Percentiles rank a stretch among this genome's conserved stretches.
phyloP scores from a whole-genome alignment of 2,329 filamentous ascomycete genomes.

The Alternaria panax region DNA sequence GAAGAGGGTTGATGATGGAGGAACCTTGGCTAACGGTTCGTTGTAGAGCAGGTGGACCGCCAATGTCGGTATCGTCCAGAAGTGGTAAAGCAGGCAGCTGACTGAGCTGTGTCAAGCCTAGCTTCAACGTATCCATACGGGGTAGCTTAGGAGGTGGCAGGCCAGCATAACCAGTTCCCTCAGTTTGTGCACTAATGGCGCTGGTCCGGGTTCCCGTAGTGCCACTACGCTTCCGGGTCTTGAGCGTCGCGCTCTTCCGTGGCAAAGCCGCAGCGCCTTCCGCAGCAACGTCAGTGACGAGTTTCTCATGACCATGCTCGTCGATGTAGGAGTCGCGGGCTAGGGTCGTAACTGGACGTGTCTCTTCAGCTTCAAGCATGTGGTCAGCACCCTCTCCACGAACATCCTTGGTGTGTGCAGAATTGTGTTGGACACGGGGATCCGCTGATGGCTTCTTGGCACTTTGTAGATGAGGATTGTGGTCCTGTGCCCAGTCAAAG shows the following conservation, averaged over 20 bases:
- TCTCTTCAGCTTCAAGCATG: slow-evolving; percentile 62
- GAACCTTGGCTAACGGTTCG: slow-evolving; percentile 61
- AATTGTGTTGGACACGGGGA: slow-evolving; percentile 65
- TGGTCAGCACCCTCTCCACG: slow-evolving; percentile 79
- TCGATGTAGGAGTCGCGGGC: slow-evolving; percentile 76
- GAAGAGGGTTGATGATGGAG: slow-evolving; percentile 56
- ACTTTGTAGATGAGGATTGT: slow-evolving; percentile 64
- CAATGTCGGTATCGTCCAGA: slow-evolving; percentile 82
- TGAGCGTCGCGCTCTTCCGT: slow-evolving; percentile 54
- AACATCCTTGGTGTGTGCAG: slow-evolving; percentile 75
- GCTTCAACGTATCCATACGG: slow-evolving; percentile 69
- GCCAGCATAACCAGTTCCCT: slow-evolving; percentile 57
- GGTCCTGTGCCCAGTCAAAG: slow-evolving; percentile 67
- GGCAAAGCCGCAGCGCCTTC: slow-evolving; percentile 62
- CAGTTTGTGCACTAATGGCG: slow-evolving; percentile 36
- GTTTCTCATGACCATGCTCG: slow-evolving; percentile 71
- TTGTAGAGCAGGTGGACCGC: slow-evolving; percentile 69
- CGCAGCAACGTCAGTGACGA: slow-evolving; percentile 68
- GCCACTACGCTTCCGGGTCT: slow-evolving; percentile 41
- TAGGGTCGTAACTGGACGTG: slow-evolving; percentile 65
- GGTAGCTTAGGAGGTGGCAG: slow-evolving; percentile 68
- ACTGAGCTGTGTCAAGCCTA: slow-evolving; percentile 72
- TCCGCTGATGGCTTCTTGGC: slow-evolving; percentile 65
- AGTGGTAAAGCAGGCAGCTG: slow-evolving; percentile 75
- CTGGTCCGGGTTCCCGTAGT: slow-evolving; percentile 42